Percentiles rank a stretch among this genome's conserved stretches.
Conservation (phyloP, 2,329 filamentous ascomycete genomes). For the Aspergillus ibericus region DNA sequence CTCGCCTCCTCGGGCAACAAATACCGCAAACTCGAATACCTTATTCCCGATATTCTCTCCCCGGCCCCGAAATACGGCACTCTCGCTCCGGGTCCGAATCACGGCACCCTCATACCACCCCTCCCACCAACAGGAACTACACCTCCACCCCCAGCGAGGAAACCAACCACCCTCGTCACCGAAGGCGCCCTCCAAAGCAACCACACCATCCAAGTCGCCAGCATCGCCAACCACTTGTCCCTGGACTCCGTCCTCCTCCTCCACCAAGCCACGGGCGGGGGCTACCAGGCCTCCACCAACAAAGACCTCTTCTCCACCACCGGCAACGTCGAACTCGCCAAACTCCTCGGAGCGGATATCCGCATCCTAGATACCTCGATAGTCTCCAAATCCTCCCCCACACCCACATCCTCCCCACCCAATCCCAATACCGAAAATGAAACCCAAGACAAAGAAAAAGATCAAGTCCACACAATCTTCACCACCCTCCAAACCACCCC, state of each 20-base stretch:
- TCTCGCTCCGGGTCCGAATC: neutral
- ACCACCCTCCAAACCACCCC: neutral
- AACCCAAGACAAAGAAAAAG: too few relatives aligned
- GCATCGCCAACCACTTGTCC: constrained; percentile 29
- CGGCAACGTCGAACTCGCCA: constrained; percentile 31
- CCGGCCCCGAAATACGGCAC: neutral
- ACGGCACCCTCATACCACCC: neutral
- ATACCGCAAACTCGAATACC: constrained; percentile 42
- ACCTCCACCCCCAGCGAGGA: constrained; percentile 9
- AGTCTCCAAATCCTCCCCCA: neutral
- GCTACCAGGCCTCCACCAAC: constrained; percentile 18
- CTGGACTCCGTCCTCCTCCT: constrained; percentile 29
- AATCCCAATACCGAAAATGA: too few relatives aligned
- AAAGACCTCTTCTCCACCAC: constrained; percentile 21
- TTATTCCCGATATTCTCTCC: constrained; percentile 35
- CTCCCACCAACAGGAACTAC: constrained; percentile 4
- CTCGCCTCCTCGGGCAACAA: constrained; percentile 39
- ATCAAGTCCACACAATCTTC: too few relatives aligned
- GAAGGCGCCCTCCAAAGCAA: constrained; percentile 41
- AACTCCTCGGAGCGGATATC: constrained; percentile 42
- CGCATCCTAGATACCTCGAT: constrained; percentile 44
- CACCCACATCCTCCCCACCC: too few relatives aligned
- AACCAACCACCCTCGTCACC: constrained; percentile 33
- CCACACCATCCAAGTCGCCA: constrained; percentile 37
- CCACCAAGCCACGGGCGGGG: constrained; percentile 31